Evolutionary conservation across 2,329 filamentous ascomycete genomes (phyloP).

Genomic region (Sclerotinia sclerotiorum): DNA sequence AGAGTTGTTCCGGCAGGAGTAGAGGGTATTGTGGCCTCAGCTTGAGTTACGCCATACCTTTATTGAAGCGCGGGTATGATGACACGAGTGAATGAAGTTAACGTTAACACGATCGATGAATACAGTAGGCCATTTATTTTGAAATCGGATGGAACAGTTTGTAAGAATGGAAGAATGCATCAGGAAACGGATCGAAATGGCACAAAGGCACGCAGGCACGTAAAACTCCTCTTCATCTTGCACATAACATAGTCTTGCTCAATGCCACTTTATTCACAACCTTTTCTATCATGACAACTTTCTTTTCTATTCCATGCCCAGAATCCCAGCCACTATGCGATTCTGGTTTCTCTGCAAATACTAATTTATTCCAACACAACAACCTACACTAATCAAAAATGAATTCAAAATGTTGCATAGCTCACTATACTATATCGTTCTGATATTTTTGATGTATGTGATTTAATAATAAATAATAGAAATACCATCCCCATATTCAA

Average conservation of each 20-base stretch:
- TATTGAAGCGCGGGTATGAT: background rate
- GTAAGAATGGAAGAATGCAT: background rate
- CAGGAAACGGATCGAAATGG: background rate
- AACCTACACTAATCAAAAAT: background rate
- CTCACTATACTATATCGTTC: background rate
- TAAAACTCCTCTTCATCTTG: conserved; percentile 9
- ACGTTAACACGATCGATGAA: background rate
- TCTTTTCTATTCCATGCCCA: background rate
- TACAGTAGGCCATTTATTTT: background rate
- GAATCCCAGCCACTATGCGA: background rate
- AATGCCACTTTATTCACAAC: conserved; percentile 1
- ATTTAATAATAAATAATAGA: too few species aligned
- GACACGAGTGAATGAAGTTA: background rate
- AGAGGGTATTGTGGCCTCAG: background rate
- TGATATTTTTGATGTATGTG: background rate
- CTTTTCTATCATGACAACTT: background rate
- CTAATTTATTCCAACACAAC: conserved; percentile 5
- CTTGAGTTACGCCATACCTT: background rate
- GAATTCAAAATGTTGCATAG: background rate
- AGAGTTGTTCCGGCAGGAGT: conserved; percentile 10
- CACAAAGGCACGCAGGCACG: background rate
- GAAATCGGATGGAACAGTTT: background rate
- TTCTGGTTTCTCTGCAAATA: conserved; percentile 7
- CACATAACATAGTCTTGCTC: background rate
- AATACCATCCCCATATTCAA: too few species aligned